Percentiles rank a stretch among this genome's conserved stretches.
These are phyloP conservation scores for Russula dissimulans DNA, from an alignment of 768 basidiomycete species.

Conservation along the genomic window DNA sequence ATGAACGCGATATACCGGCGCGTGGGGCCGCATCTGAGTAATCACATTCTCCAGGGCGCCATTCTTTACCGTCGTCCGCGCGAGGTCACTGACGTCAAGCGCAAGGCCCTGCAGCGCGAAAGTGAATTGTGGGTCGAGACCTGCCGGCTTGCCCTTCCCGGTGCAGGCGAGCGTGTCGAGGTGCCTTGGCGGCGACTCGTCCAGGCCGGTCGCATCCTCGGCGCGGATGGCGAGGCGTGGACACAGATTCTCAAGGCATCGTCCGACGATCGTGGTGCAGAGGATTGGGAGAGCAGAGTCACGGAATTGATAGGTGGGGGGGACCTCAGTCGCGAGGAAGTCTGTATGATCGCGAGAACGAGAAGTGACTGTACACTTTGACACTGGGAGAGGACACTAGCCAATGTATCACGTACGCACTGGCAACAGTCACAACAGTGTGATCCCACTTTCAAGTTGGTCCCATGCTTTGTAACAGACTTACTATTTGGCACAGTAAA, in stretches of 20 bases:
- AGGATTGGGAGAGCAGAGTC: conserved; percentile 47
- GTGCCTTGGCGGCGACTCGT: conserved; percentile 69
- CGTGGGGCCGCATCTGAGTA: conserved; percentile 57
- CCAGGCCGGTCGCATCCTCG: conserved; percentile 61
- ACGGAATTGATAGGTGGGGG: conserved; percentile 46
- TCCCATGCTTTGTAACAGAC: too few species aligned
- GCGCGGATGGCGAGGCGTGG: conserved; percentile 36
- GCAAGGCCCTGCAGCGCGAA: conserved; percentile 56
- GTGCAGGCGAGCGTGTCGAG: conserved; percentile 46
- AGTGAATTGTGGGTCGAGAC: conserved; percentile 79
- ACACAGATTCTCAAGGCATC: neutral
- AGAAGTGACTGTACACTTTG: conserved; percentile 31
- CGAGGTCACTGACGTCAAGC: conserved; percentile 48
- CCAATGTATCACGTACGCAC: neutral
- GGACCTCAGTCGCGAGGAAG: conserved; percentile 56
- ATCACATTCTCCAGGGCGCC: conserved; percentile 76
- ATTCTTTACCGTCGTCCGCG: conserved; percentile 68
- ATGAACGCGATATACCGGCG: conserved; percentile 64
- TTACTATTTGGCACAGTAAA: too few species aligned
- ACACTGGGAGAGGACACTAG: neutral
- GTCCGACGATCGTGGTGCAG: neutral
- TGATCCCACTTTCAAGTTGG: too few species aligned
- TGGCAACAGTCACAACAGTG: neutral
- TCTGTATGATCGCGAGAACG: conserved; percentile 43
- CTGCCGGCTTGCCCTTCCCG: conserved; percentile 50